A percentile compares a stretch with the other conserved stretches of the same genome.
phyloP scores from a whole-genome alignment of 2,329 filamentous ascomycete genomes.

The Malbranchea cinnamomea region DNA sequence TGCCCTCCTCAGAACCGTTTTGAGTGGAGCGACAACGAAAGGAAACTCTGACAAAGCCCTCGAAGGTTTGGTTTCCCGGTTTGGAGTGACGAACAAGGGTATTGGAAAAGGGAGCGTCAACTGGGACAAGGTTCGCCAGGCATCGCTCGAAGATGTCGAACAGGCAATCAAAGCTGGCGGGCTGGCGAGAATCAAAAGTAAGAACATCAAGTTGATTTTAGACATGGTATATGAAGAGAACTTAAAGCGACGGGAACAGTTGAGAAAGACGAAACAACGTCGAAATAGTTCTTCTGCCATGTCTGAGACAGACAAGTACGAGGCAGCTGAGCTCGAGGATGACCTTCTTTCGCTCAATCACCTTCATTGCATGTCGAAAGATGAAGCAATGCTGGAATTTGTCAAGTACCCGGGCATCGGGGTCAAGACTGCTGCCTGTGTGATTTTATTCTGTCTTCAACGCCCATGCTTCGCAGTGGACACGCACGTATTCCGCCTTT shows the following conservation, averaged over 20 bases:
- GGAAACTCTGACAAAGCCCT: constrained; percentile 52
- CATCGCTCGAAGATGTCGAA: constrained; percentile 45
- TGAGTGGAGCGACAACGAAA: constrained; percentile 46
- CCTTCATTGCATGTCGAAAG: constrained; percentile 38
- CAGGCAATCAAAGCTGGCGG: constrained; percentile 57
- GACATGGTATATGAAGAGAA: constrained; percentile 59
- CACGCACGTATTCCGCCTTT: constrained; percentile 50
- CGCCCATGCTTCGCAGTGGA: constrained; percentile 51
- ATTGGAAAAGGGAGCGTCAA: constrained; percentile 57
- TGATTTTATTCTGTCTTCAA: constrained; percentile 49
- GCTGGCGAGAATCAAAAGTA: constrained; percentile 54
- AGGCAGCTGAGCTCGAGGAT: constrained; percentile 42
- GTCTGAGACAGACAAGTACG: constrained; percentile 31
- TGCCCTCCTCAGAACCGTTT: constrained; percentile 45
- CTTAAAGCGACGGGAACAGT: constrained; percentile 37
- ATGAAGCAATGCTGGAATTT: constrained; percentile 43
- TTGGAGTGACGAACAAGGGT: constrained; percentile 47
- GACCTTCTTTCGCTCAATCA: constrained; percentile 51
- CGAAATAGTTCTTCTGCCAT: constrained; percentile 14
- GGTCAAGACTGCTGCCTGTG: constrained; percentile 51
- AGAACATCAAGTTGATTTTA: constrained; percentile 57
- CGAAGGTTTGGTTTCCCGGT: constrained; percentile 46
- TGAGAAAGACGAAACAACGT: constrained; percentile 30
- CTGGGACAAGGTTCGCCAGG: constrained; percentile 54
- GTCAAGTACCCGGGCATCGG: constrained; percentile 48